Percentiles rank a stretch among this genome's conserved stretches.
phyloP scores from a whole-genome alignment of 2,329 filamentous ascomycete genomes.

The Botrytis aclada region DNA sequence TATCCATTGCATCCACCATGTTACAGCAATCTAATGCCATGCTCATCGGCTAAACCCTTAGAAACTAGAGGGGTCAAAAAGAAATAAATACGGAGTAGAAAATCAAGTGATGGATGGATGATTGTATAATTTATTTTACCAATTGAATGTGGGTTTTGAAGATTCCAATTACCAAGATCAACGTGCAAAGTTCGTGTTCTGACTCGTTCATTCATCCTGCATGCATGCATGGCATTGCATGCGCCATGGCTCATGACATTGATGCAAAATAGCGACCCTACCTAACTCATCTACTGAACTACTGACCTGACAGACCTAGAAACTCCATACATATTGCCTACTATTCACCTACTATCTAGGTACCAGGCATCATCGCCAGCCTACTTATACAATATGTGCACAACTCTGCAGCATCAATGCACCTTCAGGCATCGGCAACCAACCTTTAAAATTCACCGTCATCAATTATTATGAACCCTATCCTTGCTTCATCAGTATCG shows the following conservation, averaged over 20 bases:
- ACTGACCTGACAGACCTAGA: neutral
- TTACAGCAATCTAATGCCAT: conserved; percentile 3
- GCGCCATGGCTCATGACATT: neutral
- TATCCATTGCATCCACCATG: neutral
- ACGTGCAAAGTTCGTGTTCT: conserved; percentile 16
- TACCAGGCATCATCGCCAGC: neutral
- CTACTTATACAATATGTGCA: neutral
- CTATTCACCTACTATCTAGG: neutral
- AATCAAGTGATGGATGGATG: neutral
- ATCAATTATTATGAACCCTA: neutral
- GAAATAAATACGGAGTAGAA: no score
- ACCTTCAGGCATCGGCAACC: conserved; percentile 7
- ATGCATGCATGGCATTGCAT: neutral
- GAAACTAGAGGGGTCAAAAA: conserved; percentile 8
- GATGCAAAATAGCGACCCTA: neutral
- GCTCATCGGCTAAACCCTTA: conserved; percentile 9
- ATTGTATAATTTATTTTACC: neutral
- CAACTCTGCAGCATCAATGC: conserved; percentile 4
- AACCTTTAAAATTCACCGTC: neutral
- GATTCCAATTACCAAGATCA: conserved; percentile 7
- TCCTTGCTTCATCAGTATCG: conserved; percentile 11
- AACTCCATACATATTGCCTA: neutral
- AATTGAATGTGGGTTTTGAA: neutral
- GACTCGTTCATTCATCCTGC: conserved; percentile 11
- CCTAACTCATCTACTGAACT: neutral